These are phyloP conservation scores for Yamadazyma siamensis DNA, from an alignment of 1,139 yeast species.

Conservation along the genomic window DNA sequence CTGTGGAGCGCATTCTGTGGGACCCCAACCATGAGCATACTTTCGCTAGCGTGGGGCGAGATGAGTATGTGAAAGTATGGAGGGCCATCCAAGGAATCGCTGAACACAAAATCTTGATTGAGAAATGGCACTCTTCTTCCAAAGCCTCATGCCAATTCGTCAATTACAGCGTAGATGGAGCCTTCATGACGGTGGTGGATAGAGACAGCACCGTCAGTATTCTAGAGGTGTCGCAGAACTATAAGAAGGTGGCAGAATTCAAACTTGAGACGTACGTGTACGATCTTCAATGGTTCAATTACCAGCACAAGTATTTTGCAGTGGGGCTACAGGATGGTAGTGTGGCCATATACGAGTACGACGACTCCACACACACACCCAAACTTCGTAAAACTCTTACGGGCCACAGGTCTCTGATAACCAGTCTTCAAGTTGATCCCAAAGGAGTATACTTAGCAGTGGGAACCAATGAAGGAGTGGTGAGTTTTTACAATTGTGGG, in stretches of 20 bases:
- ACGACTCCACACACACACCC: constrained; percentile 6
- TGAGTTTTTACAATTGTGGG: constrained; percentile 56
- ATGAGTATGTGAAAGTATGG: constrained; percentile 57
- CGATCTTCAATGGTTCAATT: constrained; percentile 37
- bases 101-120: constrained; percentile 31
- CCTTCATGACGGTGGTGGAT: constrained; percentile 47
- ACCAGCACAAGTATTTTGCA: constrained; percentile 25
- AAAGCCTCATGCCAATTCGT: constrained; percentile 25
- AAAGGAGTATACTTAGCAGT: constrained; percentile 52
- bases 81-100: constrained; percentile 37
- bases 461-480: constrained; percentile 70
- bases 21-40: constrained; percentile 50
- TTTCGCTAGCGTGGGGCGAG: constrained; percentile 60
- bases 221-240: constrained; percentile 23
- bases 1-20: constrained; percentile 58
- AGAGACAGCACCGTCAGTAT: constrained; percentile 29
- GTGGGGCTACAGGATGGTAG: constrained; percentile 42
- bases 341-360: constrained; percentile 23
- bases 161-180: constrained; percentile 54
- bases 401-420: constrained; percentile 54
- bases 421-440: constrained; percentile 54
- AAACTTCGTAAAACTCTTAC: constrained; percentile 26
- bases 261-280: constrained; percentile 27
- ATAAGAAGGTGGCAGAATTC: constrained; percentile 23
- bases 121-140: constrained; percentile 15